A percentile compares a stretch with the other conserved stretches of the same genome.
Evolutionary conservation across 768 basidiomycete genomes (phyloP).

Genomic region (Leucocoprinus birnbaumii): DNA sequence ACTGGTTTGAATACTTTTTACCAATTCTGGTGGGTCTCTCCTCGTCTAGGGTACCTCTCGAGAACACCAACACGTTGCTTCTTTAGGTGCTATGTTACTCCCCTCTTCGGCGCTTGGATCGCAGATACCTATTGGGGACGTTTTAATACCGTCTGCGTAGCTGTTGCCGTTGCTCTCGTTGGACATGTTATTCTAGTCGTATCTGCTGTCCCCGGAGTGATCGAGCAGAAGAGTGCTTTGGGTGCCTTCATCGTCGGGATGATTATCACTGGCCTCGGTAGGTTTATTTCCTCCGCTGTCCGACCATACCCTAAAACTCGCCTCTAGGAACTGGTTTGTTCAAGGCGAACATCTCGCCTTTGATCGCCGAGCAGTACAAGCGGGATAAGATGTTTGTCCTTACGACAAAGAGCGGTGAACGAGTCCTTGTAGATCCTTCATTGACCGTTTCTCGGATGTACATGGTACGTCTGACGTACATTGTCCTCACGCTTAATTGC

Average conservation of each 20-base stretch:
- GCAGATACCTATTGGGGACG: slow-evolving; percentile 68
- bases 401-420: slow-evolving; percentile 52
- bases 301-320: slow-evolving; percentile 1
- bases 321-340: slow-evolving; percentile 59
- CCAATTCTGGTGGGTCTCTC: slow-evolving; percentile 54
- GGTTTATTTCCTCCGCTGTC: background rate
- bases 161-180: slow-evolving; percentile 53
- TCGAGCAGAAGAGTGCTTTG: slow-evolving; percentile 48
- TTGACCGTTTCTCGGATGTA: slow-evolving; percentile 70
- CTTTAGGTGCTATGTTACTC: slow-evolving; percentile 53
- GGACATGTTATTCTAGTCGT: slow-evolving; percentile 67
- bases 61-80: background rate
- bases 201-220: slow-evolving; percentile 62
- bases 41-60: background rate
- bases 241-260: slow-evolving; percentile 58
- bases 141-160: slow-evolving; percentile 62
- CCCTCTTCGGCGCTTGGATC: slow-evolving; percentile 61
- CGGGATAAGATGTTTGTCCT: slow-evolving; percentile 50
- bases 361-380: slow-evolving; percentile 76
- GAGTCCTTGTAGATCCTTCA: slow-evolving; percentile 72
- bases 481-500: background rate
- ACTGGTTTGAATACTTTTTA: slow-evolving; percentile 73
- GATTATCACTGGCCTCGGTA: slow-evolving; percentile 53
- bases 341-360: slow-evolving; percentile 75
- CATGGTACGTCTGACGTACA: slow-evolving; percentile 45